A percentile compares a stretch with the other conserved stretches of the same genome.
Evolutionary conservation across 148 eudicot genomes (phyloP).

Genomic region (Amaranthus cruentus): DNA sequence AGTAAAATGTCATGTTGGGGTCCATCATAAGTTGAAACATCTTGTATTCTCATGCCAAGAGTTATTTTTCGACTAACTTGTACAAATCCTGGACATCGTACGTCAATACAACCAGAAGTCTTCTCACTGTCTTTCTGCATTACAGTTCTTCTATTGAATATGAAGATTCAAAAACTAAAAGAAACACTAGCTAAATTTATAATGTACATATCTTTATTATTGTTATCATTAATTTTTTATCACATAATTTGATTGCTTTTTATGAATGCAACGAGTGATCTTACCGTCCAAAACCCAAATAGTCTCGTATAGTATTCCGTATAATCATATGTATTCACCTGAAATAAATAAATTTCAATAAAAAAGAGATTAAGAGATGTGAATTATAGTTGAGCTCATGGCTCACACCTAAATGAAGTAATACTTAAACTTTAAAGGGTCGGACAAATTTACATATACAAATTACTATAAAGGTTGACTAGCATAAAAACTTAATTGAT

Average conservation of each 20-base stretch:
- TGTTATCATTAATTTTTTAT: no score
- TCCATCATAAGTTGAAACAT: slow-evolving; percentile 10
- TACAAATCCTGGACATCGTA: slow-evolving; percentile 28
- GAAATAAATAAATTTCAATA: not conserved
- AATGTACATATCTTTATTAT: not conserved
- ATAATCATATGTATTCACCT: slow-evolving; percentile 2
- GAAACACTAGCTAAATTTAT: not conserved
- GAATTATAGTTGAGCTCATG: no score
- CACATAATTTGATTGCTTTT: no score
- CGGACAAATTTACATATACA: no score
- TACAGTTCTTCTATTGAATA: no score
- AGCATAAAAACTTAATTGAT: no score
- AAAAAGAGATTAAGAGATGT: no score
- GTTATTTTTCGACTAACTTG: slow-evolving; percentile 21
- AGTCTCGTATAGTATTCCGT: not conserved
- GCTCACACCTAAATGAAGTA: no score
- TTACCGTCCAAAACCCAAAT: slow-evolving; percentile 18
- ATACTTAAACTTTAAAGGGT: no score
- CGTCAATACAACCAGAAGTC: slow-evolving; percentile 24
- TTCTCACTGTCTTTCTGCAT: slow-evolving; percentile 24
- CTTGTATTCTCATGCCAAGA: slow-evolving; percentile 14
- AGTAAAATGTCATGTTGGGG: no score
- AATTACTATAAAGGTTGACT: no score
- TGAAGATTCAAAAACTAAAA: not conserved
- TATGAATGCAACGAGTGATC: not conserved